A percentile compares a stretch with the other conserved stretches of the same genome.
These are phyloP conservation scores for Tricholoma flavovirens DNA, from an alignment of 768 basidiomycete species.

Conservation along the genomic window DNA sequence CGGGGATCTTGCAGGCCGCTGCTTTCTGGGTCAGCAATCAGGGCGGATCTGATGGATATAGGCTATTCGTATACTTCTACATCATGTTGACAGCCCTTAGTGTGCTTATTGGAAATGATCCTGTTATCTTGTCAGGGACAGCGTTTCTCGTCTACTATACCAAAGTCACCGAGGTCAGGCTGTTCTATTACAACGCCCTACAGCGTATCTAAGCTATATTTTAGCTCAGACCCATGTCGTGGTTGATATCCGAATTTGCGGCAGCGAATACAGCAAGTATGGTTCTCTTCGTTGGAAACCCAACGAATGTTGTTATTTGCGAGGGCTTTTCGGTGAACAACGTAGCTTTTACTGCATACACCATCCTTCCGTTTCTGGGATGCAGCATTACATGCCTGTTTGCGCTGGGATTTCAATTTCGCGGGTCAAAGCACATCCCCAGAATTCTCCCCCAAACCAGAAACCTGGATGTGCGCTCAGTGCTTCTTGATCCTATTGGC, in stretches of 20 bases:
- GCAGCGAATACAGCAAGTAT: slow-evolving; percentile 77
- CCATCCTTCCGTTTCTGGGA: slow-evolving; percentile 74
- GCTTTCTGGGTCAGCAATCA: slow-evolving; percentile 86
- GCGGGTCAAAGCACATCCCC: slow-evolving; percentile 48
- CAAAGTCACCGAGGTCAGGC: slow-evolving; percentile 41
- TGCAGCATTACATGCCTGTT: slow-evolving; percentile 57
- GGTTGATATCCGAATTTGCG: slow-evolving; percentile 73
- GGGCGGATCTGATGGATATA: slow-evolving; percentile 68
- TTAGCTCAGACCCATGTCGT: slow-evolving; percentile 46
- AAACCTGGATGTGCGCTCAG: slow-evolving; percentile 47
- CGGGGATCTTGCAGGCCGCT: slow-evolving; percentile 68
- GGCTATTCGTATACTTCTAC: slow-evolving; percentile 78
- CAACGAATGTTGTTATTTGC: slow-evolving; percentile 90
- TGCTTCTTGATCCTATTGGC: slow-evolving; percentile 67
- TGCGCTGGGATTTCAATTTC: slow-evolving; percentile 57
- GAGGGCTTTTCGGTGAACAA: slow-evolving; percentile 81
- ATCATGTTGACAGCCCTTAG: slow-evolving; percentile 74
- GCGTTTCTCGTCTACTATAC: slow-evolving; percentile 90
- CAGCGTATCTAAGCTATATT: neutral
- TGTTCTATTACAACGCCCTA: neutral
- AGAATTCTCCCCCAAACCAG: slow-evolving; percentile 30
- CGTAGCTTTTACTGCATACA: slow-evolving; percentile 74
- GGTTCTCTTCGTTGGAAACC: slow-evolving; percentile 81
- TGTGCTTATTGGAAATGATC: slow-evolving; percentile 87
- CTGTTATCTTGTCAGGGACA: slow-evolving; percentile 88